Base-by-base conservation (phyloP, 2,329 filamentous ascomycete species). In the Tolypocladium cylindrosporum region DNA sequence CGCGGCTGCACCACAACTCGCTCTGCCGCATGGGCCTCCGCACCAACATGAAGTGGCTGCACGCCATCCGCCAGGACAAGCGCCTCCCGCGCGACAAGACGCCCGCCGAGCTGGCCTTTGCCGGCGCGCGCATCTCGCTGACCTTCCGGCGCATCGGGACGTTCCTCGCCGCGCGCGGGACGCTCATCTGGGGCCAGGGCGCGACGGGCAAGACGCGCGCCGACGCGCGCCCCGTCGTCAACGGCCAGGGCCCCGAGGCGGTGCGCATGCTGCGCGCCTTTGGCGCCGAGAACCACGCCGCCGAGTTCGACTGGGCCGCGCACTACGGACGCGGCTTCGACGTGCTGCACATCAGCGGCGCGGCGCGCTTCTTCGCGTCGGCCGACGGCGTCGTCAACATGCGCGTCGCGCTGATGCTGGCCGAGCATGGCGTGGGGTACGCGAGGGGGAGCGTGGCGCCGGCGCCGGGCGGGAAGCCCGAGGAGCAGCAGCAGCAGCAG, bases 111-210 rank as follows among this genome's bases (percentile, higher is more conserved):
- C 80, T 85, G 45, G 88, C 89, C 0, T 91, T 83, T 66, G 77
- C 76, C 7, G 89, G 91, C 8, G 85, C 86, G 53, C 88, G 94
- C 53, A 96, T 99, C 68, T 95, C 90, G 54, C 79, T 99, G 41
- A 99, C 94, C 0, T 97, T 99, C 70, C 82, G 94, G 51, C 80
- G 84, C 31, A 97, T 99, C 62, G 91, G 86, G 2, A 99, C 94
- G 0, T 97, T 91, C 67, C 73, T 96, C 51, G 79, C 87, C 64
- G 75, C 77, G 4, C 77, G 83, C n/a, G 78, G 82, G 43, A 77
- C 77, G 37, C 74, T 74, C 3, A 96, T 99, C 57, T 97, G 92
- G 93, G 94, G 94, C 16, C 92, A 97, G 72, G 94, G 94, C 3
- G 93, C 92, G 0, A 84, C 81, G 0, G 77, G 76, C 8, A 96